Evolutionary conservation across 2,329 filamentous ascomycete genomes (phyloP).

Genomic region (Cercospora sp.): DNA sequence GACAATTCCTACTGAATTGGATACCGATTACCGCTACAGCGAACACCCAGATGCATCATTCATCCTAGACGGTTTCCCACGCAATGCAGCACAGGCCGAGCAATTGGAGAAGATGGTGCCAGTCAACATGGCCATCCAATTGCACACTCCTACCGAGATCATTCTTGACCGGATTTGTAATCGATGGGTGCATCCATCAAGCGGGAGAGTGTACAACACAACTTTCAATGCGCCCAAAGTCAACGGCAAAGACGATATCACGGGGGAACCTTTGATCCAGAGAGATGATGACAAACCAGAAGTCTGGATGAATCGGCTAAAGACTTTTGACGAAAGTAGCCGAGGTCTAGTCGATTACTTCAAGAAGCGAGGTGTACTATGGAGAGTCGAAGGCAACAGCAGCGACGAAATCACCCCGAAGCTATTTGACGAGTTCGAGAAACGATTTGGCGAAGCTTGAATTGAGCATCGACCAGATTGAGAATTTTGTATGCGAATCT

Average conservation of each 20-base stretch:
- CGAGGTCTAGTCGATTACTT: constrained; percentile 86
- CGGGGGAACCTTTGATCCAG: constrained; percentile 80
- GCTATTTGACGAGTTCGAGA: constrained; percentile 78
- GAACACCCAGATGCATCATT: constrained; percentile 81
- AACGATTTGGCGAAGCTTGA: constrained; percentile 58
- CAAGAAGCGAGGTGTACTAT: constrained; percentile 75
- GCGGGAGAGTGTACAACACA: constrained; percentile 92
- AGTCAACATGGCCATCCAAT: constrained; percentile 90
- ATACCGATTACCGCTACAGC: constrained; percentile 50
- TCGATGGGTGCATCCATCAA: constrained; percentile 89
- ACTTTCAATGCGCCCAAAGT: constrained; percentile 85
- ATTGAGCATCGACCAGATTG: not conserved
- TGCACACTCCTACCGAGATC: constrained; percentile 81
- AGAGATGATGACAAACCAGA: constrained; percentile 83
- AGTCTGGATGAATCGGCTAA: constrained; percentile 77
- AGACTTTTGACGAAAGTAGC: constrained; percentile 85
- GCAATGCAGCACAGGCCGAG: constrained; percentile 76
- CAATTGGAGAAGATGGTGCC: constrained; percentile 79
- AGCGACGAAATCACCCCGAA: constrained; percentile 96
- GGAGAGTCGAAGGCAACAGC: constrained; percentile 82
- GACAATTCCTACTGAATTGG: constrained; percentile 38
- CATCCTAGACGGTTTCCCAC: constrained; percentile 93
- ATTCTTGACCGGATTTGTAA: constrained; percentile 88
- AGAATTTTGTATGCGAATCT: not conserved
- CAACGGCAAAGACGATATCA: constrained; percentile 81